These are phyloP conservation scores for Viola odorata DNA, from an alignment of 345 rosid genomes.

Conservation along the genomic window DNA sequence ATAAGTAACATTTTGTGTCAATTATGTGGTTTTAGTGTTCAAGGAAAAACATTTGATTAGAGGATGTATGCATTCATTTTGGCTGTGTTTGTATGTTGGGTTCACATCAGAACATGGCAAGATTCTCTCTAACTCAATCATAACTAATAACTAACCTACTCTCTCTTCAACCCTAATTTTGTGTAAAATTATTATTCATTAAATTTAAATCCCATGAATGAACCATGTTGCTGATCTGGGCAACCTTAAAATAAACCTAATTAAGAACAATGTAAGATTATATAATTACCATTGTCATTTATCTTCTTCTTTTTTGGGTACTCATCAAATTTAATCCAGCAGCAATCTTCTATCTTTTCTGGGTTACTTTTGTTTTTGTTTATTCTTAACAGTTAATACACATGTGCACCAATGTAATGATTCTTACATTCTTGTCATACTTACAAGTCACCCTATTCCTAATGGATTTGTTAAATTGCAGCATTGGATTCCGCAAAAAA, in stretches of 20 bases:
- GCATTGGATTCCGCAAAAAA: slow-evolving; percentile 15
- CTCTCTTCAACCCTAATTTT: neutral
- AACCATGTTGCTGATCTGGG: slow-evolving; percentile 25
- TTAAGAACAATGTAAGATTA: neutral
- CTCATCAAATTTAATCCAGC: too few relatives aligned
- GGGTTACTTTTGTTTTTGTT: neutral
- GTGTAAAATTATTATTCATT: neutral
- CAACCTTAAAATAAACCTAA: too few relatives aligned
- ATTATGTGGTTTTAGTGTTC: neutral
- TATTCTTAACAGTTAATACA: neutral
- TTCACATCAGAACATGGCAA: slow-evolving; percentile 50
- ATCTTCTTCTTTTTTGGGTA: too few relatives aligned
- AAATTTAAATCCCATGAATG: slow-evolving; percentile 3
- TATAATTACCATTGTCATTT: too few relatives aligned
- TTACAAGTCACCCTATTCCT: slow-evolving; percentile 39
- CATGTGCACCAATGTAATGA: slow-evolving; percentile 21
- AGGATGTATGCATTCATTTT: neutral
- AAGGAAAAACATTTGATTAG: neutral
- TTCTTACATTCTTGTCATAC: slow-evolving; percentile 38
- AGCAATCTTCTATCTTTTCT: neutral
- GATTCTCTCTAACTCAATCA: slow-evolving; percentile 58
- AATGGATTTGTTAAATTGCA: slow-evolving; percentile 8
- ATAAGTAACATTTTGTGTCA: too few relatives aligned
- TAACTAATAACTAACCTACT: slow-evolving; percentile 25
- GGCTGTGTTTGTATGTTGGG: slow-evolving; percentile 14